A percentile compares a stretch with the other conserved stretches of the same genome.
Conservation (phyloP, 768 basidiomycete species). For the Pilatotrama ljubarskyi region DNA sequence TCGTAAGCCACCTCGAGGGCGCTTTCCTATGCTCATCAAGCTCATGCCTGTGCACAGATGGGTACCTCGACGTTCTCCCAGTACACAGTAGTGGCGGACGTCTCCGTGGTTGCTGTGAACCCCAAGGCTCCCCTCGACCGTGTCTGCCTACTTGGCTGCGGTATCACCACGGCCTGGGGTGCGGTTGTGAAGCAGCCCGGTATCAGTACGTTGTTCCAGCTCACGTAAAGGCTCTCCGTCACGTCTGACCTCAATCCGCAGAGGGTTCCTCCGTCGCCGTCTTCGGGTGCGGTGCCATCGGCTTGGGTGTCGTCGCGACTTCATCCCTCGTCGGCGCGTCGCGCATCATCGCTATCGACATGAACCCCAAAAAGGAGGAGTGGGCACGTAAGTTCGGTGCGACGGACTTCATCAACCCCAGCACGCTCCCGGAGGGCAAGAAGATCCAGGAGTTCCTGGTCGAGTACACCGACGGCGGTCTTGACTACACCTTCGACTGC, state of each 20-base stretch:
- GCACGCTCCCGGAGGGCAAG: constrained; percentile 68
- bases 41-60: constrained; percentile 59
- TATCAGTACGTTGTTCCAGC: constrained; percentile 54
- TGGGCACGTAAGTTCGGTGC: constrained; percentile 96
- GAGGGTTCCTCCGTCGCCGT: constrained; percentile 89
- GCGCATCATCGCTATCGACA: constrained; percentile 91
- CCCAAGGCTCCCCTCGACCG: constrained; percentile 87
- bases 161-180: constrained; percentile 99
- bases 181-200: constrained; percentile 90
- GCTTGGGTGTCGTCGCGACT: constrained; percentile 88
- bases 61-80: constrained; percentile 99
- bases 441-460: constrained; percentile 88
- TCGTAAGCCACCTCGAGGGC: constrained; percentile 56
- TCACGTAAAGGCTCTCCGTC: neutral
- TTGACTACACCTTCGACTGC: constrained; percentile 96
- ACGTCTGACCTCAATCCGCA: constrained; percentile 30
- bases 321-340: constrained; percentile 75
- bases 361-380: constrained; percentile 78
- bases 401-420: constrained; percentile 91
- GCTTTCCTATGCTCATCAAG: neutral
- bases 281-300: constrained; percentile 96
- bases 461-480: constrained; percentile 92
- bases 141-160: constrained; percentile 95
- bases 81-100: constrained; percentile 97
- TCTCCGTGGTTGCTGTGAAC: constrained; percentile 91